Base-by-base conservation (phyloP, 768 basidiomycete species). In the Psilocybe sp. region DNA sequence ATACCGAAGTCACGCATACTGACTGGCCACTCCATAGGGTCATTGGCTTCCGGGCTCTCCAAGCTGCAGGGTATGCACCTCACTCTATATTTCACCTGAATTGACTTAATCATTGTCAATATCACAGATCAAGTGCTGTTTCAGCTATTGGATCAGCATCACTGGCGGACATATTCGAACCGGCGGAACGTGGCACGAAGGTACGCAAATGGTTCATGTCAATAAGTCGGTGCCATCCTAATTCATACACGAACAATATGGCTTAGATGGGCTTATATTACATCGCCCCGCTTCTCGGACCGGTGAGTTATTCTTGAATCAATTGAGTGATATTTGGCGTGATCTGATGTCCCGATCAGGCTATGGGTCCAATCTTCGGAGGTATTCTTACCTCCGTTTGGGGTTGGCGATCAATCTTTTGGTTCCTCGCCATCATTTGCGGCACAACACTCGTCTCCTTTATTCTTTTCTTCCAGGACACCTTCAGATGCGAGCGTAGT, bases 401-500 rank as follows among this genome's bases (percentile, higher is more conserved):
- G 64, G 76, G 73, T 45, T 96, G 94, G 93, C 78, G 89, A 34
- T 81, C 85, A 7, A 80, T 82, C 0, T 92, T 95, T 64, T 95
- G 89, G 79, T 91, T 94, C 64, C 76, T 93, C 18, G 71, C 79
- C 1, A 82, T 84, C 31, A 74, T 85, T 47, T 79, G 79, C 8
- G 82, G 81, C 1, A 23, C 75, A 32, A 78, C 77, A 44, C 70
- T 81, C 44, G 39, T 81, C 35, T 67, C 74, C 15, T 89, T 91
- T 64, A 47, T 86, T 32, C 64, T 85, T 18, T 70, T 86, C 60
- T 89, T 93, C 71, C 80, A 79, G 50, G 92, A 95, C 59, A 91
- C 91, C 0, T 95, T 89, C 69, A 79, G 92, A 14, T 71, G 77
- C 47, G 89, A 93, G 60, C 84, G 94, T 39, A 94, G 91, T 47